These are phyloP conservation scores for Singerocomus rubriflavus DNA, from an alignment of 1,284 basidiomycete genomes.

Conservation along the genomic window DNA sequence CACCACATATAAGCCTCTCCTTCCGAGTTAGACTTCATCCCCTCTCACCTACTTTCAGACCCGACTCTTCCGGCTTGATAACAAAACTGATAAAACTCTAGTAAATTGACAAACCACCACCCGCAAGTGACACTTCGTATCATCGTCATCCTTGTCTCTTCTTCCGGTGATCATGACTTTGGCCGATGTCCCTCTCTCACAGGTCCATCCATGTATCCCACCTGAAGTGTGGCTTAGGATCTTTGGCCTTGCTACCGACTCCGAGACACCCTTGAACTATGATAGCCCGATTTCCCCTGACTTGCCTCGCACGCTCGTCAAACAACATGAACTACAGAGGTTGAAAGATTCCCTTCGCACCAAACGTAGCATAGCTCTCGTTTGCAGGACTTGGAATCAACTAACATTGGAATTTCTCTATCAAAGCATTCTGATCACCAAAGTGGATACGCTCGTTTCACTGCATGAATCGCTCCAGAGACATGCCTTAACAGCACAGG, in stretches of 20 bases:
- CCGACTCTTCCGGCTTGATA: not conserved
- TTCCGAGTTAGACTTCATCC: not conserved
- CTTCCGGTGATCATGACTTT: slow-evolving; percentile 14
- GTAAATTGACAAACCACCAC: not conserved
- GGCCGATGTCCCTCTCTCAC: not conserved
- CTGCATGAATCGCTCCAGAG: slow-evolving; percentile 17
- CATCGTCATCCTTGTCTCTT: not conserved
- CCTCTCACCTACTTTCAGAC: slow-evolving; percentile 6
- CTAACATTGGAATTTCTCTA: slow-evolving; percentile 26
- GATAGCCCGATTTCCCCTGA: slow-evolving; percentile 12
- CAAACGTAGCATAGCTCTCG: slow-evolving; percentile 24
- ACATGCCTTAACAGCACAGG: slow-evolving; percentile 1
- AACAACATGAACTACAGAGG: slow-evolving; percentile 13
- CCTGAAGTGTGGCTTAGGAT: slow-evolving; percentile 33
- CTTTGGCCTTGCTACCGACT: slow-evolving; percentile 22
- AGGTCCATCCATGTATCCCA: slow-evolving; percentile 13
- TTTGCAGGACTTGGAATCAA: slow-evolving; percentile 26
- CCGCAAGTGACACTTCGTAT: not conserved
- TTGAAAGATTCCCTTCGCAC: slow-evolving; percentile 24
- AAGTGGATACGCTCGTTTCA: slow-evolving; percentile 15
- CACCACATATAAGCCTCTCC: slow-evolving; percentile 12
- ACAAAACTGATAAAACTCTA: not conserved
- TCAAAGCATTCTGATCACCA: slow-evolving; percentile 25
- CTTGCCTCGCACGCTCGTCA: slow-evolving; percentile 20
- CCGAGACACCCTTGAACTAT: slow-evolving; percentile 11